A percentile compares a stretch with the other conserved stretches of the same genome.
phyloP scores from a whole-genome alignment of 257 asterid genomes.

The Capsicum rhomboideum region DNA sequence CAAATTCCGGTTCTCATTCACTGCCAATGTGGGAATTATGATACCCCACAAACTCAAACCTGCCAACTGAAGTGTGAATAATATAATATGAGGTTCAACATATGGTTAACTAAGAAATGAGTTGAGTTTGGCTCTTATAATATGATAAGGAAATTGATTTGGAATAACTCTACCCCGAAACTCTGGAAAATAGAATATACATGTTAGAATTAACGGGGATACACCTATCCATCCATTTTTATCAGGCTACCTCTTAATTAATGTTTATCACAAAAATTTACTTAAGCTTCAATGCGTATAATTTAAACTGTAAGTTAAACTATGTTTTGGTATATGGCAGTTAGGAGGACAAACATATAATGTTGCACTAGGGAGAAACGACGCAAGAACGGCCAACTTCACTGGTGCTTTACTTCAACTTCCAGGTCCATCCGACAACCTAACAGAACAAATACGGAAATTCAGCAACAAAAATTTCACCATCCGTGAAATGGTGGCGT shows the following conservation, averaged over 20 bases:
- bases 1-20: neutral
- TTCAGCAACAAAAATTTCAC: neutral
- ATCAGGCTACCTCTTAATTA: neutral
- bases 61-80: neutral
- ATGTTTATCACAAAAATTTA: neutral
- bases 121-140: neutral
- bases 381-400: constrained; percentile 5
- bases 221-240: neutral
- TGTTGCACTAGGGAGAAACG: constrained; percentile 1
- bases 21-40: neutral
- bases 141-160: neutral
- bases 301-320: too few relatives aligned
- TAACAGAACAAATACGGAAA: neutral
- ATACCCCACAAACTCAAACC: too few relatives aligned
- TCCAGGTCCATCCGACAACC: neutral
- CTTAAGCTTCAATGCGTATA: neutral
- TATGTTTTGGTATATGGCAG: neutral
- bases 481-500: constrained; percentile 1
- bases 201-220: neutral
- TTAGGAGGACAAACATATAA: constrained; percentile 3
- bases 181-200: too few relatives aligned
- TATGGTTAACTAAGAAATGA: neutral
- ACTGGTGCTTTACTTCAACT: neutral
- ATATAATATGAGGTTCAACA: neutral
- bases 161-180: neutral